Base-by-base conservation (phyloP, 169 alveolate species). In the Plasmodium knowlesi region DNA sequence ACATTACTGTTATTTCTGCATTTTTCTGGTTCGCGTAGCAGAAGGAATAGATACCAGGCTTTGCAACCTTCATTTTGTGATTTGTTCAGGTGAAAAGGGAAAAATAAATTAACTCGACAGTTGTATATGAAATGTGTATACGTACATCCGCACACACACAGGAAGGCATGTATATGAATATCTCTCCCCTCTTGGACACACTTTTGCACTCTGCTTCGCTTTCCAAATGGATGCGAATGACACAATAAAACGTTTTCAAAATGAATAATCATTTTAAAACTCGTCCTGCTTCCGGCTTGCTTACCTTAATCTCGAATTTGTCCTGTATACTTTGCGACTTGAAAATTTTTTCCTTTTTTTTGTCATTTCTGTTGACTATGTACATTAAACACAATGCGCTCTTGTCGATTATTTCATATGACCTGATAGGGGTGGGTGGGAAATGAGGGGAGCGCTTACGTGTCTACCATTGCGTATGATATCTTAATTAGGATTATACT, bases 391-490 rank as follows among this genome's bases (percentile, higher is more conserved):
- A 78, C 5, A 71, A 54, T 57, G 83, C 74, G n/a, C 67, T 57
- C 14, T 34, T 89, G 22, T 89, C 89, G 30, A 89, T 89, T 79
- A 89, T 79, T 41, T 89, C 94, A 34, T 89, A 89, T 9, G 94
- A 89, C 10, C 94, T 86, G 25, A 43, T 34, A n/a, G 43, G 10
- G 37, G 9, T 22, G 37, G 16, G 6, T 22, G 57, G 39, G 28
- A 6, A 83, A 28, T 43, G 14, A 30, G 19, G 32, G 25, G 73
- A 2, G 25, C 16, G 57, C n/a, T 37, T 1, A 19, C 5, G 19
- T 80, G 22, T 80, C 32, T 80, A 37, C 67, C 32, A 50, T 6
- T 39, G 3, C 6, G 19, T n/a, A 5, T 70, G 57, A 50, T 50
- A 50, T 50, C 9, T 4, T 85, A 25, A 46, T 19, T 32, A n/a